A percentile compares a stretch with the other conserved stretches of the same genome.
Conservation (phyloP, 805 yeast species). For the Suhomyces pyralidae region DNA sequence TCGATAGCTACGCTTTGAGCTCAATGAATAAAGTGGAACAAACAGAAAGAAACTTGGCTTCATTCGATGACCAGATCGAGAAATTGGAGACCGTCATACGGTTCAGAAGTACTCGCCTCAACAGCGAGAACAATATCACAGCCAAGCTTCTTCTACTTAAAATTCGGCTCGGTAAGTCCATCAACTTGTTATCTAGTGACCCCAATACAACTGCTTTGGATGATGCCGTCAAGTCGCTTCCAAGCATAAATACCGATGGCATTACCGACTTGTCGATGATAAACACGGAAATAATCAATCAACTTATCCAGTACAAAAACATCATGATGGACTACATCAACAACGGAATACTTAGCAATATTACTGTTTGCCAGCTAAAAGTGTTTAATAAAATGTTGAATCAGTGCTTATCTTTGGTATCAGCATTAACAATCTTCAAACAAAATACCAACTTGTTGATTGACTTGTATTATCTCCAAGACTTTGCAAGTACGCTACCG, state of each 20-base stretch:
- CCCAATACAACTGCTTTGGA: neutral
- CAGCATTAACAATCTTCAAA: constrained; percentile 20
- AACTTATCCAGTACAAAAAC: constrained; percentile 16
- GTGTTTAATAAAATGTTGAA: constrained; percentile 13
- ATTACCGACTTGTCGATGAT: neutral
- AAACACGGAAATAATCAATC: constrained; percentile 12
- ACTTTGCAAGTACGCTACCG: constrained; percentile 17
- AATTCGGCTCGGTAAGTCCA: neutral
- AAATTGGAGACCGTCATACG: neutral
- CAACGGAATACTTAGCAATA: neutral
- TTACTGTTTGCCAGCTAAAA: constrained; percentile 13
- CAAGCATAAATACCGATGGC: constrained; percentile 9
- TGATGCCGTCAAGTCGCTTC: constrained; percentile 6
- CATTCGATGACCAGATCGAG: neutral
- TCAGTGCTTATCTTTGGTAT: constrained; percentile 17
- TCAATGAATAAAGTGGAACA: neutral
- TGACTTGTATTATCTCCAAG: constrained; percentile 20
- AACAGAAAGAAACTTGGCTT: neutral
- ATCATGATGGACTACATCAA: constrained; percentile 4
- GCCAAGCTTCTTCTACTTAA: neutral
- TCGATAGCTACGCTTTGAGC: constrained; percentile 1
- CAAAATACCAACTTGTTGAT: constrained; percentile 10
- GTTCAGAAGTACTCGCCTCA: neutral
- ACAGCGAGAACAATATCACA: neutral
- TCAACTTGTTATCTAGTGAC: neutral